Conservation (phyloP, 257 asterid genomes). For the Apocynum venetum region DNA sequence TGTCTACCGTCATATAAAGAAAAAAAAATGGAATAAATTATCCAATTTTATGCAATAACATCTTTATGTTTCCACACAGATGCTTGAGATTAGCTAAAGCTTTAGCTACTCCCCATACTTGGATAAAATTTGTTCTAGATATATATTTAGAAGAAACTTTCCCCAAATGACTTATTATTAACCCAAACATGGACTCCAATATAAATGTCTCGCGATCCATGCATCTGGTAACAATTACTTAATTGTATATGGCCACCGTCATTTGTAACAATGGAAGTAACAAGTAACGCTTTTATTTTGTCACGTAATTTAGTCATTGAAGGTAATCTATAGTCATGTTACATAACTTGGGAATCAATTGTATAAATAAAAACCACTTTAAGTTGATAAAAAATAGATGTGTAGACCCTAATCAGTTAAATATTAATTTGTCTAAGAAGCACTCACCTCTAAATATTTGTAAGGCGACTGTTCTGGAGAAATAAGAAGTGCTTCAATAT, state of each 20-base stretch:
- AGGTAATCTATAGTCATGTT: neutral
- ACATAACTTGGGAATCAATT: neutral
- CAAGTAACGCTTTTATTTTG: neutral
- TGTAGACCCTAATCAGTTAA: neutral
- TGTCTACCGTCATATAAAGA: neutral
- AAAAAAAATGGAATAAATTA: neutral
- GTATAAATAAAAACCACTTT: neutral
- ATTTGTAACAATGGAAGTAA: neutral
- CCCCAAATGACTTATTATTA: neutral
- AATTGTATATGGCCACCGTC: neutral
- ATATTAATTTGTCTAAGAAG: neutral
- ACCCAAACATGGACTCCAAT: neutral
- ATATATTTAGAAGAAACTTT: neutral
- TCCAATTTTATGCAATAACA: neutral
- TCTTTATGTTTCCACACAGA: neutral
- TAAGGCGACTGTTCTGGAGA: constrained; percentile 68
- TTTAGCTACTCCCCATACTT: neutral
- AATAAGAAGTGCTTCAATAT: constrained; percentile 72
- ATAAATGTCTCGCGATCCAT: neutral
- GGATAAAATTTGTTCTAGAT: neutral
- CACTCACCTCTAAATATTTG: constrained; percentile 39
- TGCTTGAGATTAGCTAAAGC: neutral
- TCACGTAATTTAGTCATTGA: neutral
- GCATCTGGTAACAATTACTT: neutral
- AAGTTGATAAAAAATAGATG: neutral